Base-by-base conservation (phyloP, 2,329 filamentous ascomycete genomes). In the Ascosphaera aggregata region DNA sequence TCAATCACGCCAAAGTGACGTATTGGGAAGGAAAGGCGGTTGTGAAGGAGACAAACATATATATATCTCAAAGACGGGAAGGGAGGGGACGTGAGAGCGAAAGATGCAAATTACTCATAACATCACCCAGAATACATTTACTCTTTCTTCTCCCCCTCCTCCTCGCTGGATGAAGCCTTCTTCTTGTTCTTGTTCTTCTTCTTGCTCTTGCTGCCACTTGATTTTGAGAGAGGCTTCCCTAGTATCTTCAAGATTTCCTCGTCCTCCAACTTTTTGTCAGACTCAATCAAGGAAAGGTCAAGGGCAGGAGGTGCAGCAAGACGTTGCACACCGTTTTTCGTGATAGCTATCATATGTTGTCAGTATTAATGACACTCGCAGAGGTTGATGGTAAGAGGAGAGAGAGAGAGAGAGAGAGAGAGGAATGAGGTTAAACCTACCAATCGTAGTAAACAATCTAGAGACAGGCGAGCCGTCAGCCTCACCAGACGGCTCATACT, bases 211-310 rank as follows among this genome's bases (percentile, higher is more conserved):
- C 76, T 66, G 39, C 62, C 62, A 34, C 65, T 63, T 17, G 66
- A 62, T 54, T 69, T 71, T 43, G 66, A 63, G 50, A 93, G 62
- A 22, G 86, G 86, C 59, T 80, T 80, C 63, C 89, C 84, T 39
- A 98, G 70, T 46, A 95, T 86, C 68, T 89, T 81, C 50, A 95
- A 73, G 47, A 98, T 69, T 64, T 95, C 86, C 64, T 92, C 82
- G 47, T 95, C 86, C 47, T 75, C 77, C 53, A 98, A 93, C 71
- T 94, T 94, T 73, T 95, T 95, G 60, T 95, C 85, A 24, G 81
- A 77, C 71, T 93, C 78, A 67, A 77, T 73, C 65, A 85, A 84
- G 55, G 68, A 71, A 44, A 89, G 57, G 54, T 95, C 82, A 45
- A 78, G 67, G 17, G 75, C 58, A 44, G 80, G 73, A 24, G 89